These are phyloP conservation scores for Purpureocillium takamizusanense DNA, from an alignment of 2,329 filamentous ascomycete species.

Conservation along the genomic window DNA sequence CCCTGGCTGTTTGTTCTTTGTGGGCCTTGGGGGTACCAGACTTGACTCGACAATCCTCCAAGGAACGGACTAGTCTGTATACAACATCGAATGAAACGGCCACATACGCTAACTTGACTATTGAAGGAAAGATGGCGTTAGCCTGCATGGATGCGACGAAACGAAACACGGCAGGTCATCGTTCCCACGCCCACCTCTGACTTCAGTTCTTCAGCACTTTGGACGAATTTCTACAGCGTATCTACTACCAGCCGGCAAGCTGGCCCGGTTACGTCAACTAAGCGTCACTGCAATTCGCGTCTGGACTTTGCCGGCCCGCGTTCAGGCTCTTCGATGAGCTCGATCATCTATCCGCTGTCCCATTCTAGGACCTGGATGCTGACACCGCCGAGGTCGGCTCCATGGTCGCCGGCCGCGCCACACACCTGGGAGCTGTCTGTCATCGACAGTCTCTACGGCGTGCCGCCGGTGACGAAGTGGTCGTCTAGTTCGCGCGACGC, in stretches of 20 bases:
- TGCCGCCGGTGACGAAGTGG: slow-evolving; percentile 26
- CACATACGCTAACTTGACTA: not conserved
- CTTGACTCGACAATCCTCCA: slow-evolving; percentile 9
- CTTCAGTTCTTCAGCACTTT: slow-evolving; percentile 10
- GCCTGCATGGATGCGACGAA: not conserved
- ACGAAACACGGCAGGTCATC: not conserved
- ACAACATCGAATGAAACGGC: not conserved
- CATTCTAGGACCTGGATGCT: slow-evolving; percentile 19
- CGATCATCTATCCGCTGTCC: slow-evolving; percentile 18
- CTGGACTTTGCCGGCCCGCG: slow-evolving; percentile 23
- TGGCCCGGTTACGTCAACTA: slow-evolving; percentile 26
- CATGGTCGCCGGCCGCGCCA: slow-evolving; percentile 17
- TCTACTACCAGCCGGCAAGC: slow-evolving; percentile 10
- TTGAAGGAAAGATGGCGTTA: not conserved
- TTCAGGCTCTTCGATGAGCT: slow-evolving; percentile 14
- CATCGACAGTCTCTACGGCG: slow-evolving; percentile 28
- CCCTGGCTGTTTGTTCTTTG: slow-evolving; percentile 8
- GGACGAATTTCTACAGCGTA: slow-evolving; percentile 8
- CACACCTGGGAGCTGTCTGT: slow-evolving; percentile 28
- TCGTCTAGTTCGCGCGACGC: slow-evolving; percentile 24
- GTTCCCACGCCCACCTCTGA: slow-evolving; percentile 2
- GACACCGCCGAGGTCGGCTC: slow-evolving; percentile 13
- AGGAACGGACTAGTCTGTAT: not conserved
- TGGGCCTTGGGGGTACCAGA: slow-evolving; percentile 17
- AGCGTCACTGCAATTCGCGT: slow-evolving; percentile 28